Evolutionary conservation across 306 rosid genomes (phyloP).

Genomic region (Ammopiptanthus mongolicus): DNA sequence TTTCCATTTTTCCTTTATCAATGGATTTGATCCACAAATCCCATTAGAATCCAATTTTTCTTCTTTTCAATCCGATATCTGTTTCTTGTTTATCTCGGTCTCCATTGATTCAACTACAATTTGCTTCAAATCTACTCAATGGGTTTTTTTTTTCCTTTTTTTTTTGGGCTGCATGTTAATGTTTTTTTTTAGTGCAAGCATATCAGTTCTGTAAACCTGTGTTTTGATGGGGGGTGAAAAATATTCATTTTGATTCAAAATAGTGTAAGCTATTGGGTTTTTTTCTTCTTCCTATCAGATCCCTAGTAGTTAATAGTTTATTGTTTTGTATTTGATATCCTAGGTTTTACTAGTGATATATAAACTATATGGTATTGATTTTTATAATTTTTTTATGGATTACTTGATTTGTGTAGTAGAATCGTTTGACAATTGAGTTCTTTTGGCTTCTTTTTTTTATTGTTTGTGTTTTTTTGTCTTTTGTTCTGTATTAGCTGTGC

Average conservation of each 20-base stretch:
- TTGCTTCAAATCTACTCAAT: neutral
- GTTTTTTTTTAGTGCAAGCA: neutral
- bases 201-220: neutral
- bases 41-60: neutral
- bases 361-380: neutral
- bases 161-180: neutral
- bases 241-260: neutral
- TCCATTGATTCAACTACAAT: neutral
- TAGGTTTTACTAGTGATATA: neutral
- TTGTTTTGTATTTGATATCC: neutral
- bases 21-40: neutral
- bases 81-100: neutral
- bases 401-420: neutral
- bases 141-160: neutral
- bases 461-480: neutral
- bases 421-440: neutral
- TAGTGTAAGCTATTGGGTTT: neutral
- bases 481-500: conserved; percentile 3
- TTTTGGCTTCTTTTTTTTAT: conserved; percentile 1
- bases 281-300: neutral
- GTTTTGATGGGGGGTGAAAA: neutral
- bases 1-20: neutral
- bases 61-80: neutral
- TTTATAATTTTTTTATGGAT: neutral
- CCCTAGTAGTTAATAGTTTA: neutral